Base-by-base conservation (phyloP, 139 green algal genomes). In the Volvox reticuliferus region DNA sequence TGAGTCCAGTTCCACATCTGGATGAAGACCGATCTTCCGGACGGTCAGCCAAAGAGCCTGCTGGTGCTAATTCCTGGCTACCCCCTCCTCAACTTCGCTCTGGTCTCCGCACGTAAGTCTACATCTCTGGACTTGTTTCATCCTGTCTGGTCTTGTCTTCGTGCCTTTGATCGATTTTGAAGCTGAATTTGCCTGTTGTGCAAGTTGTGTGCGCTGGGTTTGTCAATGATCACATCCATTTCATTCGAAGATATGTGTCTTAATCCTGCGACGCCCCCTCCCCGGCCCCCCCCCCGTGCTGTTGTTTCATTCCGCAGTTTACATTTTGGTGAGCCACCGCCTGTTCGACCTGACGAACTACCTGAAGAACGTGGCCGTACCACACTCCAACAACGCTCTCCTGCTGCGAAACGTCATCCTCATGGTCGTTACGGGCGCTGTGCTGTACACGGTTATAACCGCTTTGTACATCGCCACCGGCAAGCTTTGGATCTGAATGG, bases 1-100 rank as follows among this genome's bases (percentile, higher is more conserved):
- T 14, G 28, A 50, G 75, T 61, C 14, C 98, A 99, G 93, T 99
- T 99, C 93, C 98, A 99, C 95, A 98, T 98, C 65, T 99, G 98
- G 98, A 93, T 99, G 79, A 92, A 95, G 33, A 97, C 89, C 35
- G 89, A 90, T 44, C 81, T 97, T 0, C 94, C 97, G 12, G 94
- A 99, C 87, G 97, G 96, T 21, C 98, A 99, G 96, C 98, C 98
- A 63, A 97, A 97, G 93, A 86, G 93, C 86, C 93, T 99, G 84
- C 93, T 99, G 73, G 90, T 82, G 55, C 92, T 99, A 69, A 84
- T 99, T 32, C 94, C 93, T 0, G 95, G 94, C 14, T 99, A 99
- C 92, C 97, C 98, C 9, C 92, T 99, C 17, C 73, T 99, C 88
- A 99, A 99, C 95, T 99, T 99, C 92, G 94, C 96, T 16, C 50